Evolutionary conservation across 2,329 filamentous ascomycete species (phyloP), one percentile per base, ranked within the genome.

Genomic region (Blastomyces parvus): DNA sequence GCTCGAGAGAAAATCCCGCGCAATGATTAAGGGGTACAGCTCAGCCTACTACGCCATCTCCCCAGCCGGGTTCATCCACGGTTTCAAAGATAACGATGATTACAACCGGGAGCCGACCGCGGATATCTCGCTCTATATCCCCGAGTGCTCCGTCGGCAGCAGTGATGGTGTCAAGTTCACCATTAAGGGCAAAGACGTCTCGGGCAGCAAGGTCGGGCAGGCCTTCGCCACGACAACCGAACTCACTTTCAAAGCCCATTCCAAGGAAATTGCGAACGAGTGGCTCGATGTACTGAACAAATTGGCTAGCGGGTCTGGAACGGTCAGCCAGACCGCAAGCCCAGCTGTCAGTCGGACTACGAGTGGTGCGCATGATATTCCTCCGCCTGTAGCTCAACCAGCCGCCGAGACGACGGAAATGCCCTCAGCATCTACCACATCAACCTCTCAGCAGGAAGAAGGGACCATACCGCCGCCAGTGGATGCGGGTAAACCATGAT

Each of bases 111-210:
- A 78, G n/a, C 77, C 77, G 7, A 82, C 84, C 63, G 93, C 94
- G 0, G 93, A 99, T 74, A 81, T 94, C 50, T 94, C 89, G 17
- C 85, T 99, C 68, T 97, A 93, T 76, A 86, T 99, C 0, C 92
- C 94, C 13, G 94, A 99, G 70, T 95, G 93, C 69, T 77, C 87
- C 56, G 84, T 97, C 63, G 90, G 91, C 64, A 82, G 80, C 27
- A 76, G 85, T 38, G 86, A 82, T 67, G 91, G 89, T 62, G 84
- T 88, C 65, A 97, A 96, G 77, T 97, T 99, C 82, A 90, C 86
- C 71, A 83, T 99, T 75, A 96, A 96, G 80, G 94, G 94, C 75
- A 97, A 97, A 77, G 92, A 99, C 74, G 85, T 88, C 63, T 88
- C 87, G 71, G 89, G 89, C 73, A 81, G 83, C 65, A 89, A 88